Base-by-base conservation (phyloP, 768 basidiomycete genomes). In the Suillus subalutaceus region DNA sequence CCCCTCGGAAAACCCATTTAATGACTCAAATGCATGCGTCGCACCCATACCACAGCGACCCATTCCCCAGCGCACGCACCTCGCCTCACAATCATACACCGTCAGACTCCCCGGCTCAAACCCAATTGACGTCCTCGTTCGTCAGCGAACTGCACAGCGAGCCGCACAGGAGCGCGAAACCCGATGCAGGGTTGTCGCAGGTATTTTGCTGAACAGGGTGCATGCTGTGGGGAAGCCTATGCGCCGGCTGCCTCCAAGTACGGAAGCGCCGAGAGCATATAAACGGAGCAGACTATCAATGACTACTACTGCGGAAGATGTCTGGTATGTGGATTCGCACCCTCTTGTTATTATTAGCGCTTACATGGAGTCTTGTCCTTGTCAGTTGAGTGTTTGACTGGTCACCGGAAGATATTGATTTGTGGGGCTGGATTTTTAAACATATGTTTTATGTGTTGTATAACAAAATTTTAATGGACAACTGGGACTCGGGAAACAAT, bases 141-240 rank as follows among this genome's bases (percentile, higher is more conserved):
- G 77, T 6, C 77, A 77, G 62, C 58, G 75, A 59, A 76, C 76
- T 38, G 75, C 76, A 4, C 76, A 76, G 53, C 55, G 76, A 44
- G 67, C 67, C 69, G 77, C 71, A 59, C 74, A 72, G 73, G 80
- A 80, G 64, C 77, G 73, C 66, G 81, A 81, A 64, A 79, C 80
- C 6, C 78, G 82, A 16, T 81, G 83, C 65, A 81, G 80, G 70
- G 80, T 88, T 63, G 86, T 89, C 1, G 88, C 88, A 3, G 86
- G 85, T 23, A 86, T 86, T 56, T 73, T 89, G 40, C 78, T 89
- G 35, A 84, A 83, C 70, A 79, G 87, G 26, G 82, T 85, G 43
- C 82, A 83, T 67, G 82, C 79, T 0, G 81, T 81, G 4, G 86
- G 86, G n/a, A 81, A 79, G 65, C 86, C 86, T 1, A 80, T 85